phyloP scores from a whole-genome alignment of 768 basidiomycete species.

The Russula olivacea region DNA sequence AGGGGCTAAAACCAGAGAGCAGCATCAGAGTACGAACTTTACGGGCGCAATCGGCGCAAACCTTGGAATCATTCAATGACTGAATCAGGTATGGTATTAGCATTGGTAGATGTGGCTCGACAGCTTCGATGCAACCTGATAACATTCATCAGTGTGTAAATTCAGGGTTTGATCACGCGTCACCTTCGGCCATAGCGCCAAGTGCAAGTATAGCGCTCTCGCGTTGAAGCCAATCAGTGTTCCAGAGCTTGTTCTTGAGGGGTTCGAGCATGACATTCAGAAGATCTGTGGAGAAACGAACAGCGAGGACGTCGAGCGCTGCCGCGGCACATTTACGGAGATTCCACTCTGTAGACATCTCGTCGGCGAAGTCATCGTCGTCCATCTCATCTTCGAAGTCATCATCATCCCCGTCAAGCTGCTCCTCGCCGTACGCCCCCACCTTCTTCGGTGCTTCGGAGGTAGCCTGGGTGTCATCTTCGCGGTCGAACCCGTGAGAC shows the following conservation, averaged over 20 bases:
- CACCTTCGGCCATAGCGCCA: slow-evolving; percentile 98
- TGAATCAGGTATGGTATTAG: slow-evolving; percentile 90
- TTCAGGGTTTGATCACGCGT: slow-evolving; percentile 25
- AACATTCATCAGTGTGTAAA: not conserved
- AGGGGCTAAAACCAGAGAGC: slow-evolving; percentile 57
- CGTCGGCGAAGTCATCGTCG: slow-evolving; percentile 91
- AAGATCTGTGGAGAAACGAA: slow-evolving; percentile 85
- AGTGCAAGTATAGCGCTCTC: slow-evolving; percentile 95
- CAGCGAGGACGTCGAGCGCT: slow-evolving; percentile 92
- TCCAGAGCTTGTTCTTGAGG: slow-evolving; percentile 92
- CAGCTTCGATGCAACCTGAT: slow-evolving; percentile 90
- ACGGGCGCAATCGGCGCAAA: slow-evolving; percentile 30
- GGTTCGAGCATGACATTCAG: slow-evolving; percentile 83
- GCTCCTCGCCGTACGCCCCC: slow-evolving; percentile 77
- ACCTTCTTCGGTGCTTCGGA: slow-evolving; percentile 30
- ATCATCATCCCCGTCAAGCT: slow-evolving; percentile 78
- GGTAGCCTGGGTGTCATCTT: slow-evolving; percentile 33
- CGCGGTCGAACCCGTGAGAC: slow-evolving; percentile 78
- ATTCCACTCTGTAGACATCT: slow-evolving; percentile 98
- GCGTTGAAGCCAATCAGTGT: slow-evolving; percentile 84
- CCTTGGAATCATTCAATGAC: slow-evolving; percentile 88
- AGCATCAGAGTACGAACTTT: slow-evolving; percentile 3
- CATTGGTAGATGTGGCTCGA: slow-evolving; percentile 91
- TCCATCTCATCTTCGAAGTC: slow-evolving; percentile 69
- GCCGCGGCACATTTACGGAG: slow-evolving; percentile 97